phyloP scores from a whole-genome alignment of 208 protist genomes.

The Trypanosoma platydactyli region DNA sequence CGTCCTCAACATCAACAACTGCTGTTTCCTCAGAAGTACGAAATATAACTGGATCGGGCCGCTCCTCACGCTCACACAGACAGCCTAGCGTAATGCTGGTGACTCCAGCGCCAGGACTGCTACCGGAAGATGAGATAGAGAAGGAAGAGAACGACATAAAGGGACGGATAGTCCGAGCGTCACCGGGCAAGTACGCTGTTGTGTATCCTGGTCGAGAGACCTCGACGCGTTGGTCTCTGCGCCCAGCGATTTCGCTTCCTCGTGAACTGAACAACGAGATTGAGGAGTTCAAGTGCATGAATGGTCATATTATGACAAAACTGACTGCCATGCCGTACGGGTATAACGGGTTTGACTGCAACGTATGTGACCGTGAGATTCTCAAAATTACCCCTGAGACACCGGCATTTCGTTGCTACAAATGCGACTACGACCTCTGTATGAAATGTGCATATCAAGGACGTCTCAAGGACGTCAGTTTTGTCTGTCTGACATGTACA shows the following conservation, averaged over 20 bases:
- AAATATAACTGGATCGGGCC: neutral
- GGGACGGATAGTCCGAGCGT: slow-evolving; percentile 58
- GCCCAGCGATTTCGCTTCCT: slow-evolving; percentile 71
- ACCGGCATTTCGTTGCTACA: slow-evolving; percentile 83
- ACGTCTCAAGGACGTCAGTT: slow-evolving; percentile 76
- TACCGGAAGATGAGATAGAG: neutral
- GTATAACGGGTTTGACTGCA: slow-evolving; percentile 90
- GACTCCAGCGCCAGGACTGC: neutral
- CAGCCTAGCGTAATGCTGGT: slow-evolving; percentile 57
- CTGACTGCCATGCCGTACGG: slow-evolving; percentile 77
- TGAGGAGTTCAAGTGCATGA: slow-evolving; percentile 67
- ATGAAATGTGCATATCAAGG: slow-evolving; percentile 76
- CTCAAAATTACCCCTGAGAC: slow-evolving; percentile 62
- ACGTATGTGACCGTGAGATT: slow-evolving; percentile 83
- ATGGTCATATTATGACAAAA: slow-evolving; percentile 85
- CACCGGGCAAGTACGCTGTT: slow-evolving; percentile 73
- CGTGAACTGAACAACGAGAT: slow-evolving; percentile 59
- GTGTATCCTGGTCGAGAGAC: slow-evolving; percentile 73
- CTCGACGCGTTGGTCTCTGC: slow-evolving; percentile 73
- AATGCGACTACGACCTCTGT: slow-evolving; percentile 91
- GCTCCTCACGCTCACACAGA: slow-evolving; percentile 36
- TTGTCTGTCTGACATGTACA: slow-evolving; percentile 80
- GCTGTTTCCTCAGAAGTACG: neutral
- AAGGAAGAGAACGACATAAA: slow-evolving; percentile 17
- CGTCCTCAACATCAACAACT: slow-evolving; percentile 13